A percentile compares a stretch with the other conserved stretches of the same genome.
Evolutionary conservation across 768 basidiomycete genomes (phyloP).

Genomic region (Tulasnella sp.): DNA sequence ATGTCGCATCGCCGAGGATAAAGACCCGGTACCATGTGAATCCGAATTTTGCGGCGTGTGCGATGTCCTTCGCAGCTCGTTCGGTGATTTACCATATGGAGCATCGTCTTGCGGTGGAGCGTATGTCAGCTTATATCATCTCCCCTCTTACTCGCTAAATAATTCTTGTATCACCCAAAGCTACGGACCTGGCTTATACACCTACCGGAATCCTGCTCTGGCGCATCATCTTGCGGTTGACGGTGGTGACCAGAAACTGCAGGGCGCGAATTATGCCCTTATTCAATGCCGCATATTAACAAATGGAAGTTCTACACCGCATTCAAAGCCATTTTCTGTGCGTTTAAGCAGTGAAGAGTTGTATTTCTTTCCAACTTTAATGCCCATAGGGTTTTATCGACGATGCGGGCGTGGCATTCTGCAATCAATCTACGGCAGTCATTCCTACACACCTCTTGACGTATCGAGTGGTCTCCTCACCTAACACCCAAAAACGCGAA

Average conservation of each 20-base stretch:
- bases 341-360: neutral
- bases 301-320: neutral
- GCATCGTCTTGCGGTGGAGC: neutral
- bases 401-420: neutral
- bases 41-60: neutral
- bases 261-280: neutral
- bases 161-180: neutral
- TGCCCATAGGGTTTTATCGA: neutral
- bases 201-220: neutral
- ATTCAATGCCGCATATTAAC: neutral
- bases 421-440: neutral
- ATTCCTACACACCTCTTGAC: neutral
- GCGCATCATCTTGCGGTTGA: neutral
- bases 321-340: neutral
- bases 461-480: neutral
- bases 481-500: too few relatives aligned
- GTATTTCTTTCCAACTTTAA: neutral
- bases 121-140: neutral
- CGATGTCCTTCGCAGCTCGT: neutral
- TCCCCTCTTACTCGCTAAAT: neutral
- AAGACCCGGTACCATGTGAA: neutral
- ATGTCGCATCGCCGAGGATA: neutral
- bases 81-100: neutral
- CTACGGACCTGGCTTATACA: neutral
- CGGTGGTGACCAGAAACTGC: neutral